Conservation (phyloP, 2,329 filamentous ascomycete genomes). For the Lachnellula suecica region DNA sequence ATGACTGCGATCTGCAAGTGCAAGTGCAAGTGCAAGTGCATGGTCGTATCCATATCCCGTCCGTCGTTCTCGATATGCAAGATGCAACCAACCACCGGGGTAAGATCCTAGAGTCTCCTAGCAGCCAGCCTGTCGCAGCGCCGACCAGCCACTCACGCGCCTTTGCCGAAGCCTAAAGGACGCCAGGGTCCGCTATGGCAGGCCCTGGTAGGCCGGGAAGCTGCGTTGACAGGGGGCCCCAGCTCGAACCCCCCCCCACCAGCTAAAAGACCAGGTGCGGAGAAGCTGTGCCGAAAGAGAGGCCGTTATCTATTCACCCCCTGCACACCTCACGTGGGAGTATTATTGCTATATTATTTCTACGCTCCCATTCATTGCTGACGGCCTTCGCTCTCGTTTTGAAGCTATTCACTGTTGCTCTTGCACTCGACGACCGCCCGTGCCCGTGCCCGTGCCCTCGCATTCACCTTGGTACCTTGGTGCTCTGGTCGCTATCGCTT, state of each 20-base stretch:
- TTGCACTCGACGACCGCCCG: no score
- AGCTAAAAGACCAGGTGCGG: no score
- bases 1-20: no score
- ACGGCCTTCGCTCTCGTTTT: background rate
- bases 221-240: no score
- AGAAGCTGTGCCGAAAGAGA: background rate
- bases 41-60: conserved; percentile 5
- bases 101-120: background rate
- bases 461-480: no score
- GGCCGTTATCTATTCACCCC: background rate
- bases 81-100: conserved; percentile 24
- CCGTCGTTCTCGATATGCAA: background rate
- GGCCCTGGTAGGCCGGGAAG: no score
- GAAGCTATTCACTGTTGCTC: background rate
- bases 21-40: no score
- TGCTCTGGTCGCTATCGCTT: no score
- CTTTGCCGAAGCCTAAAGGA: background rate
- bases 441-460: no score
- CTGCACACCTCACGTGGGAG: background rate
- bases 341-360: background rate
- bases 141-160: background rate
- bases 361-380: background rate
- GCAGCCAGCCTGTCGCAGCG: background rate
- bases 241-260: no score
- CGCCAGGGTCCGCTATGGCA: no score